phyloP scores from a whole-genome alignment of 2,329 filamentous ascomycete genomes.

The Aspergillus ustus region DNA sequence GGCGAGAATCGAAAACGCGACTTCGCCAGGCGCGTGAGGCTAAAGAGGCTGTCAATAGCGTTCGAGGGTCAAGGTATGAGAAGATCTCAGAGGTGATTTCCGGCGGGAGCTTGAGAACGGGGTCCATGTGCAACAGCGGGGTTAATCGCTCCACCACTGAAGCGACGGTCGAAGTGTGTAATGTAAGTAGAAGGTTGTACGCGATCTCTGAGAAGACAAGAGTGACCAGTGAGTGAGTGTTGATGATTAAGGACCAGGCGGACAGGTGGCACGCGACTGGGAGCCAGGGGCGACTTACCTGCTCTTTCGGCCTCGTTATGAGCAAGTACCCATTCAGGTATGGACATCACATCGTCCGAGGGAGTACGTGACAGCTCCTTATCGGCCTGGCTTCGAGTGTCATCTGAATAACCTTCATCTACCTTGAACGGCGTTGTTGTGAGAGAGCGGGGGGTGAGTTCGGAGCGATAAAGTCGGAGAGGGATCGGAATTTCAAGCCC shows the following conservation, averaged over 20 bases:
- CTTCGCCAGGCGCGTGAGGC: conserved; percentile 83
- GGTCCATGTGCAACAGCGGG: conserved; percentile 89
- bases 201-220: conserved; percentile 67
- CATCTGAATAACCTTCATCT: conserved; percentile 88
- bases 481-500: conserved; percentile 27
- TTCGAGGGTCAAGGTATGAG: conserved; percentile 79
- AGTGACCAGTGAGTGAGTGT: conserved; percentile 22
- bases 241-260: background rate
- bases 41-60: conserved; percentile 76
- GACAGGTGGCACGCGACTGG: conserved; percentile 13
- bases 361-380: conserved; percentile 41
- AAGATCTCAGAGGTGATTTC: conserved; percentile 92
- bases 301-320: conserved; percentile 60
- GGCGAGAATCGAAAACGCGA: conserved; percentile 77
- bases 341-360: conserved; percentile 46
- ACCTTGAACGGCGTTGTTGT: conserved; percentile 58
- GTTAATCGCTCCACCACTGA: conserved; percentile 79
- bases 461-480: conserved; percentile 31
- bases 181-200: conserved; percentile 74
- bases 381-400: conserved; percentile 58
- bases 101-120: conserved; percentile 79
- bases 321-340: conserved; percentile 60
- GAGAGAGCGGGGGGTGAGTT: conserved; percentile 35
- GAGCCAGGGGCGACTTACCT: conserved; percentile 47
- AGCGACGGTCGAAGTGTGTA: conserved; percentile 79